Percentiles rank a stretch among this genome's conserved stretches.
Evolutionary conservation across 768 basidiomycete species (phyloP).

Genomic region (Tricholoma sp.): DNA sequence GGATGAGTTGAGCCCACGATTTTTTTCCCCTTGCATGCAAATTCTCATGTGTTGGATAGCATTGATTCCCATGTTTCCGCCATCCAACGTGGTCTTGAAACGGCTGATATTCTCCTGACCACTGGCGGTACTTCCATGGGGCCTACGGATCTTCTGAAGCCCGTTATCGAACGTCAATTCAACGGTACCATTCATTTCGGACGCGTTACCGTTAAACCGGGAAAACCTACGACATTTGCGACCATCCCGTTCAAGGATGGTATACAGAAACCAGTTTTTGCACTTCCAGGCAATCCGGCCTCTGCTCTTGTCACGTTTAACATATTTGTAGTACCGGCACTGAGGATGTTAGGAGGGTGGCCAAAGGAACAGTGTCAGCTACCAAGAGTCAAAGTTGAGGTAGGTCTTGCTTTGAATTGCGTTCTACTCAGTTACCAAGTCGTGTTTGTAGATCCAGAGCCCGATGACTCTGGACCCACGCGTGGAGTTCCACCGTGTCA

Average conservation of each 20-base stretch:
- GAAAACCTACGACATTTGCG: constrained; percentile 90
- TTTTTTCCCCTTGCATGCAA: background rate
- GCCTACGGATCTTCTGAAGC: constrained; percentile 80
- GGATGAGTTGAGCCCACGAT: constrained; percentile 51
- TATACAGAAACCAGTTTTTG: constrained; percentile 63
- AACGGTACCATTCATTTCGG: constrained; percentile 81
- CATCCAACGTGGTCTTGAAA: constrained; percentile 50
- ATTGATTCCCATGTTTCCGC: constrained; percentile 53
- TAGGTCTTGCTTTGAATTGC: constrained; percentile 23
- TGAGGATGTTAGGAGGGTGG: constrained; percentile 71
- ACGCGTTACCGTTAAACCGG: constrained; percentile 75
- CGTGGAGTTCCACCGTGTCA: constrained; percentile 79
- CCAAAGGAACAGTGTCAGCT: constrained; percentile 44
- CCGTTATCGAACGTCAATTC: constrained; percentile 78
- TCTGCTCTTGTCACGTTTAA: constrained; percentile 84
- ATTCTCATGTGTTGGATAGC: constrained; percentile 25
- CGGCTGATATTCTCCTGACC: constrained; percentile 73
- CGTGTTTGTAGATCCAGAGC: constrained; percentile 42
- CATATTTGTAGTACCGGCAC: constrained; percentile 77
- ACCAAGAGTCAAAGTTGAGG: constrained; percentile 61
- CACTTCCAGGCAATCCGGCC: constrained; percentile 86
- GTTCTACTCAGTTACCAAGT: background rate
- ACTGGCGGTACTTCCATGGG: constrained; percentile 95
- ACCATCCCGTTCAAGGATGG: constrained; percentile 49
- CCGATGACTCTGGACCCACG: constrained; percentile 67